phyloP scores from a whole-genome alignment of 768 basidiomycete species.

The Tylopilus balloui region DNA sequence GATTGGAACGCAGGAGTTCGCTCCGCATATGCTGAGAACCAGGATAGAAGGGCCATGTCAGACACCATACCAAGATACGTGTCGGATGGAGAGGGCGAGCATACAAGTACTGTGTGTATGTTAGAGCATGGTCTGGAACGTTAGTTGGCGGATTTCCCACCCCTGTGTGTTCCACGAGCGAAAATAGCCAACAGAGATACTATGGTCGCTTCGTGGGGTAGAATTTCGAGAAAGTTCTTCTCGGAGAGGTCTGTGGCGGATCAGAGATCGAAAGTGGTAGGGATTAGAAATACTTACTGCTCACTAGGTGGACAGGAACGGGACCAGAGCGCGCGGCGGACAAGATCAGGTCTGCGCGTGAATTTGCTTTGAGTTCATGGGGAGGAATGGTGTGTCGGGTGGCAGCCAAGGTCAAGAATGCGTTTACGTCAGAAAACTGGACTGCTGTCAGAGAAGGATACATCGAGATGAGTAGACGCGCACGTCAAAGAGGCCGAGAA shows the following conservation, averaged over 20 bases:
- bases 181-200: conserved; percentile 62
- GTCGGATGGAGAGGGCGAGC: conserved; percentile 39
- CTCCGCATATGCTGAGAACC: conserved; percentile 57
- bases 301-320: conserved; percentile 71
- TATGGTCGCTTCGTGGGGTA: conserved; percentile 60
- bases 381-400: conserved; percentile 64
- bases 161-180: conserved; percentile 67
- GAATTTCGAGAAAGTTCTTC: conserved; percentile 70
- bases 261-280: background rate
- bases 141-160: conserved; percentile 33
- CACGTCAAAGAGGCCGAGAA: conserved; percentile 73
- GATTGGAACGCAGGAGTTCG: conserved; percentile 34
- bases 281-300: conserved; percentile 49
- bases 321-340: conserved; percentile 68
- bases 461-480: conserved; percentile 19
- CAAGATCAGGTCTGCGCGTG: conserved; percentile 64
- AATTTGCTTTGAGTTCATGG: conserved; percentile 56
- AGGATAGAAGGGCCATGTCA: conserved; percentile 64
- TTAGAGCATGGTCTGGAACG: conserved; percentile 2
- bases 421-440: conserved; percentile 82
- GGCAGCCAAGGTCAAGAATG: conserved; percentile 80
- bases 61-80: conserved; percentile 70
- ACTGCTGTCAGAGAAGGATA: conserved; percentile 4
- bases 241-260: conserved; percentile 64
- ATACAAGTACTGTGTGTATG: conserved; percentile 47